Evolutionary conservation across 805 yeast species (phyloP).

Genomic region (Kodamaea sagamina): DNA sequence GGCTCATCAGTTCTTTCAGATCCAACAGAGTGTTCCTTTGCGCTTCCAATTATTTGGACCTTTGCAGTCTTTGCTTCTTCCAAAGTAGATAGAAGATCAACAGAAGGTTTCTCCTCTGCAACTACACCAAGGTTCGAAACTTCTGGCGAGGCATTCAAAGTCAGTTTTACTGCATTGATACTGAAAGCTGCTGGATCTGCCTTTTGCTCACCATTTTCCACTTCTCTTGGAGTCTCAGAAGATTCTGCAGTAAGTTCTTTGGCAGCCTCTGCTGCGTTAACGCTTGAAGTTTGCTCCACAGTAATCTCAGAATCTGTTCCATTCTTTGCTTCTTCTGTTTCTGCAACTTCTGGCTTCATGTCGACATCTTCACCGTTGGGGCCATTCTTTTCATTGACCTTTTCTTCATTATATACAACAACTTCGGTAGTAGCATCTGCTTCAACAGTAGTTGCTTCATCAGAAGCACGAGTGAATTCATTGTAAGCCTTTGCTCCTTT

Average conservation of each 20-base stretch:
- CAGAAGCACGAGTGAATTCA: constrained; percentile 15
- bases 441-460: constrained; percentile 13
- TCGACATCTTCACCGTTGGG: constrained; percentile 3
- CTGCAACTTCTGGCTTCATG: constrained; percentile 6
- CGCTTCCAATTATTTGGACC: background rate
- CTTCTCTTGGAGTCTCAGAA: too few relatives aligned
- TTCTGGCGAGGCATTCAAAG: background rate
- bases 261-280: background rate
- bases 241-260: background rate
- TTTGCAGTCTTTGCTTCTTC: background rate
- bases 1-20: background rate
- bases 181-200: too few relatives aligned
- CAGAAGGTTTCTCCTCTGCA: background rate
- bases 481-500: constrained; percentile 39
- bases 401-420: constrained; percentile 7
- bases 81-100: background rate
- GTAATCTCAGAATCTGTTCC: too few relatives aligned
- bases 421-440: constrained; percentile 13
- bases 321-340: too few relatives aligned
- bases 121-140: background rate
- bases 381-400: constrained; percentile 5
- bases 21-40: background rate
- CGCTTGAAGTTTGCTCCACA: too few relatives aligned
- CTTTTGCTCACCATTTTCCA: too few relatives aligned
- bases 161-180: too few relatives aligned